phyloP scores from a whole-genome alignment of 148 eudicot genomes.

The Dysphania ambrosioides region DNA sequence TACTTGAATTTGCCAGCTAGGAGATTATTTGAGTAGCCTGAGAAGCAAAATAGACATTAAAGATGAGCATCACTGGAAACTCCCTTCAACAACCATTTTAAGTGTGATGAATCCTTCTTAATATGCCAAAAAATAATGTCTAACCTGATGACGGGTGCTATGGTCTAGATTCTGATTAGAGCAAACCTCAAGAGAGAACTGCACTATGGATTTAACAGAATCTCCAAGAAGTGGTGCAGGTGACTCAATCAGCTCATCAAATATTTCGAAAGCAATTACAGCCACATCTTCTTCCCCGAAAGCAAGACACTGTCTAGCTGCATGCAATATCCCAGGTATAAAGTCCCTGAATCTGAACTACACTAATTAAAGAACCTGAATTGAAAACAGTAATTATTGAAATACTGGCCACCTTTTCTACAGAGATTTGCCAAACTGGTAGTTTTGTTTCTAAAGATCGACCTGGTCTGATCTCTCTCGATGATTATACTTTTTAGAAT shows the following conservation, averaged over 20 bases:
- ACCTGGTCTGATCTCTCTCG: neutral
- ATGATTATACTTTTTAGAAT: neutral
- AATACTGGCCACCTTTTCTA: neutral
- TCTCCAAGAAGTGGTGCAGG: conserved; percentile 99
- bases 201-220: conserved; percentile 89
- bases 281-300: conserved; percentile 96
- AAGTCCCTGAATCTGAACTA: conserved; percentile 88
- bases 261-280: conserved; percentile 92
- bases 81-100: neutral
- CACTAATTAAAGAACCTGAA: neutral
- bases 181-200: conserved; percentile 95
- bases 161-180: conserved; percentile 70
- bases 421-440: neutral
- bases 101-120: neutral
- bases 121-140: neutral
- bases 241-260: conserved; percentile 96
- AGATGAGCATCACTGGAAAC: neutral
- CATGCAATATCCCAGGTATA: conserved; percentile 91
- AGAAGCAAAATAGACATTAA: conserved; percentile 9
- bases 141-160: conserved; percentile 92
- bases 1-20: conserved; percentile 90
- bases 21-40: conserved; percentile 96
- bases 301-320: conserved; percentile 89
- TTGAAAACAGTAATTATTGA: neutral
- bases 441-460: neutral